A percentile compares a stretch with the other conserved stretches of the same genome.
Conservation (phyloP, 2,329 filamentous ascomycete genomes). For the Diaporthe capsici region DNA sequence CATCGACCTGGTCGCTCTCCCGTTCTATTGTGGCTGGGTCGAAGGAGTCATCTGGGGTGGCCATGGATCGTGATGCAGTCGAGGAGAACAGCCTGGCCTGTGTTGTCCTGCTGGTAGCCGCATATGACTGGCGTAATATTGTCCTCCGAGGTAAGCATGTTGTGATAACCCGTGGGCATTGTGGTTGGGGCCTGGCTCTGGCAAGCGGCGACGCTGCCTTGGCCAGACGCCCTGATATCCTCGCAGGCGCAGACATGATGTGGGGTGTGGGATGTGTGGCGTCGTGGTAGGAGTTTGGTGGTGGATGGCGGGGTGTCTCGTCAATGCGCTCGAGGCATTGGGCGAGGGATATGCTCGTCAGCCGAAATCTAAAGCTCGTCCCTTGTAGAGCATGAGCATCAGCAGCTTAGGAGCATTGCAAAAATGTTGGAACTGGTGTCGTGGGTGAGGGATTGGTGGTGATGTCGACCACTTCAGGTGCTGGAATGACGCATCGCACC, state of each 20-base stretch:
- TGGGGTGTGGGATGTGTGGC: not conserved
- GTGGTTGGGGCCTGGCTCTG: conserved; percentile 16
- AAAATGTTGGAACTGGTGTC: not conserved
- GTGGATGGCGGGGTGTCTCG: conserved; percentile 1
- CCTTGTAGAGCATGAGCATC: conserved; percentile 13
- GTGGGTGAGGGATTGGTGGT: not conserved
- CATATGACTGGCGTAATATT: conserved; percentile 31
- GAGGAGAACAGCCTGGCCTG: conserved; percentile 44
- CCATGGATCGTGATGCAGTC: conserved; percentile 48
- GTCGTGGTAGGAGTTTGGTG: not conserved
- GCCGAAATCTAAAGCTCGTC: not conserved
- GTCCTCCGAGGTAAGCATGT: conserved; percentile 34
- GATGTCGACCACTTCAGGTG: conserved; percentile 11
- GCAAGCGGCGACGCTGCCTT: conserved; percentile 41
- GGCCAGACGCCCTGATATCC: conserved; percentile 47
- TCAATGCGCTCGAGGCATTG: conserved; percentile 34
- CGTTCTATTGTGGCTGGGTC: conserved; percentile 81
- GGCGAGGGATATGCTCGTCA: conserved; percentile 12
- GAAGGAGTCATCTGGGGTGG: conserved; percentile 67
- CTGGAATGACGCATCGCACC: conserved; percentile 31
- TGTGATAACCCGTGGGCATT: conserved; percentile 1
- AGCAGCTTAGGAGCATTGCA: conserved; percentile 4
- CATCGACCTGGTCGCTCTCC: conserved; percentile 93
- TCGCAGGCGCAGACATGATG: conserved; percentile 48
- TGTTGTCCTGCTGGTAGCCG: conserved; percentile 32